Evolutionary conservation across 345 rosid species (phyloP).

Genomic region (Camelina hispida): DNA sequence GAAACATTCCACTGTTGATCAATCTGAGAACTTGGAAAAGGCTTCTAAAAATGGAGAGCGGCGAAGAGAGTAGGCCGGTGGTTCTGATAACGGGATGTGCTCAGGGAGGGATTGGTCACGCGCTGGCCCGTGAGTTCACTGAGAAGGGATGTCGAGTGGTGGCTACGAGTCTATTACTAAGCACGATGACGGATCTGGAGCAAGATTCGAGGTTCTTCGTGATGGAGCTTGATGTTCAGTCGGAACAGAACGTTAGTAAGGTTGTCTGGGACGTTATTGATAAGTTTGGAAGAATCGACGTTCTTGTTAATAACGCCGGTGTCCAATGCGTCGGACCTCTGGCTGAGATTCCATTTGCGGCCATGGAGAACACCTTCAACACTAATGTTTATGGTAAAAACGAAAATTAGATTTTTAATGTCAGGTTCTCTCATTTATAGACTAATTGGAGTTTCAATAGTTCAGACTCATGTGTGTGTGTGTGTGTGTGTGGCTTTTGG

Average conservation of each 20-base stretch:
- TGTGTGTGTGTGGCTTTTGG: too few species aligned
- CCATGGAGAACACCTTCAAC: slow-evolving; percentile 61
- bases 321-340: slow-evolving; percentile 86
- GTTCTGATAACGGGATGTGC: slow-evolving; percentile 83
- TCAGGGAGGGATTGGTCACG: slow-evolving; percentile 87
- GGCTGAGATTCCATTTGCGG: slow-evolving; percentile 71
- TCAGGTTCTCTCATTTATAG: too few species aligned
- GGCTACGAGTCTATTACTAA: slow-evolving; percentile 67
- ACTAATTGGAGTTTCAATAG: too few species aligned
- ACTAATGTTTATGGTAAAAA: slow-evolving; percentile 70
- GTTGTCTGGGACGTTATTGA: slow-evolving; percentile 58
- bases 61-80: slow-evolving; percentile 52
- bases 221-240: slow-evolving; percentile 74
- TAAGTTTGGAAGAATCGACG: slow-evolving; percentile 68
- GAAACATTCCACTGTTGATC: too few species aligned
- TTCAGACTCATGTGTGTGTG: too few species aligned
- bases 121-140: slow-evolving; percentile 78
- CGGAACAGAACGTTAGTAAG: slow-evolving; percentile 60
- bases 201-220: slow-evolving; percentile 65
- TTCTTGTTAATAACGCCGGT: slow-evolving; percentile 90
- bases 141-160: slow-evolving; percentile 67
- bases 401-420: not conserved
- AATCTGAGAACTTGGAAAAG: too few species aligned
- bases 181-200: slow-evolving; percentile 70
- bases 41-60: slow-evolving; percentile 45